Evolutionary conservation across 2,329 filamentous ascomycete genomes (phyloP).

Genomic region (Talaromyces sp.): DNA sequence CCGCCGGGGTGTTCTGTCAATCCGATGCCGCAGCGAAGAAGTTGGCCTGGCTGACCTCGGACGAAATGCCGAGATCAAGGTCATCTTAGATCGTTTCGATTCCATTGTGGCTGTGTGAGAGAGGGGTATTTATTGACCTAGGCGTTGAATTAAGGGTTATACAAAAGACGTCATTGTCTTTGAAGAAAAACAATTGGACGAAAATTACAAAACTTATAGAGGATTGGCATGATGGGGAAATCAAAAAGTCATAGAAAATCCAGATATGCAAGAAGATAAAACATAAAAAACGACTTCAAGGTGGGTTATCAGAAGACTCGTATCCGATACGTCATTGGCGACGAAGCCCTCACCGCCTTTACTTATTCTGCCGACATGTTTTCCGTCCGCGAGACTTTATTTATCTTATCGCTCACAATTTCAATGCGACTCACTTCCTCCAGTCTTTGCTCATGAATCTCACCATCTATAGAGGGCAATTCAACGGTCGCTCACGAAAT

Average conservation of each 20-base stretch:
- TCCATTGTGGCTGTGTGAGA: background rate
- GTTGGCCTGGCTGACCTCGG: conserved; percentile 25
- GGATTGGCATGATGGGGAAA: background rate
- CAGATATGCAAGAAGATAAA: background rate
- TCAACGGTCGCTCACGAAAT: background rate
- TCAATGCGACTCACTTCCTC: background rate
- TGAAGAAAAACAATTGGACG: background rate
- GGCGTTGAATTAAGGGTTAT: background rate
- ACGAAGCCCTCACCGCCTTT: background rate
- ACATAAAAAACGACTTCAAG: background rate
- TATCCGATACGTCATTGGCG: background rate
- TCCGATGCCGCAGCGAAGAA: conserved; percentile 20
- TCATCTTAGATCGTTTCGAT: conserved; percentile 15
- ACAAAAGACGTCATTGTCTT: background rate
- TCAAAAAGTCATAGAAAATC: background rate
- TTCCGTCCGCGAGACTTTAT: background rate
- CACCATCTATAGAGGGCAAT: background rate
- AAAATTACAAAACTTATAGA: background rate
- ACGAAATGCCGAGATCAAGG: conserved; percentile 29
- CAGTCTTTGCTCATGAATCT: background rate
- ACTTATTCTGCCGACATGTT: background rate
- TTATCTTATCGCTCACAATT: background rate
- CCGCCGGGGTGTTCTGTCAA: conserved; percentile 15
- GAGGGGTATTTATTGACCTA: background rate
- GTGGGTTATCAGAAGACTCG: background rate